Conservation (phyloP, 202 grass and related monocot species). For the Brachypodium distachyon region DNA sequence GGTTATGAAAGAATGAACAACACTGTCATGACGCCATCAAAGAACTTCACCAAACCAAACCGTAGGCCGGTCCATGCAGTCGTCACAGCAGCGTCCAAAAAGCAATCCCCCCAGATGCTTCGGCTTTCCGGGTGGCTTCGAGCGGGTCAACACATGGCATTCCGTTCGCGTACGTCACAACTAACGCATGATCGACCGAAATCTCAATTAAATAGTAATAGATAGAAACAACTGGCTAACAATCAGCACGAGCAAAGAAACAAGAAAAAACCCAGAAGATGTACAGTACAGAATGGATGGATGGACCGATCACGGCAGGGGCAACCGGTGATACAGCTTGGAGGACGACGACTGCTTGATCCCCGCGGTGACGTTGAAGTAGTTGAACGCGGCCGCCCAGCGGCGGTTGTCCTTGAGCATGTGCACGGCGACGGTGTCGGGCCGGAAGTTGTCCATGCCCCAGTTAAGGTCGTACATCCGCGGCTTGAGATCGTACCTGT, state of each 20-base stretch:
- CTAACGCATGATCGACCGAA: not conserved
- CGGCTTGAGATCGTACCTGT: constrained; percentile 64
- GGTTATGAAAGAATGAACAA: not conserved
- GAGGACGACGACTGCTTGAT: constrained; percentile 46
- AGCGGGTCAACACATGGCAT: constrained; percentile 1
- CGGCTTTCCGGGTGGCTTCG: not conserved
- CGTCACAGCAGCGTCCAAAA: not conserved
- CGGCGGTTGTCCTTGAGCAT: constrained; percentile 48
- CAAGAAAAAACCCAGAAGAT: not conserved
- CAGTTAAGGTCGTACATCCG: constrained; percentile 58
- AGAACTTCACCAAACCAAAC: no score
- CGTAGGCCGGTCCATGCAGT: not conserved
- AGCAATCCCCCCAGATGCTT: not conserved
- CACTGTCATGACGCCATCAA: not conserved
- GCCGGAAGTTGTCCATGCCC: constrained; percentile 68
- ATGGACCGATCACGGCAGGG: constrained; percentile 6
- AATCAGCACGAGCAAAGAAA: not conserved
- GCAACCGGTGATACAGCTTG: constrained; percentile 26
- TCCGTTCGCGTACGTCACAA: not conserved
- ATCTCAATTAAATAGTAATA: not conserved
- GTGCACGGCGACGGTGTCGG: constrained; percentile 74
- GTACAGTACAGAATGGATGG: no score
- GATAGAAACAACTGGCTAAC: not conserved
- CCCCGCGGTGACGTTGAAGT: constrained; percentile 64
- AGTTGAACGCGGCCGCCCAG: constrained; percentile 48